Evolutionary conservation across 2,329 filamentous ascomycete genomes (phyloP).

Genomic region (Colletotrichum sp.): DNA sequence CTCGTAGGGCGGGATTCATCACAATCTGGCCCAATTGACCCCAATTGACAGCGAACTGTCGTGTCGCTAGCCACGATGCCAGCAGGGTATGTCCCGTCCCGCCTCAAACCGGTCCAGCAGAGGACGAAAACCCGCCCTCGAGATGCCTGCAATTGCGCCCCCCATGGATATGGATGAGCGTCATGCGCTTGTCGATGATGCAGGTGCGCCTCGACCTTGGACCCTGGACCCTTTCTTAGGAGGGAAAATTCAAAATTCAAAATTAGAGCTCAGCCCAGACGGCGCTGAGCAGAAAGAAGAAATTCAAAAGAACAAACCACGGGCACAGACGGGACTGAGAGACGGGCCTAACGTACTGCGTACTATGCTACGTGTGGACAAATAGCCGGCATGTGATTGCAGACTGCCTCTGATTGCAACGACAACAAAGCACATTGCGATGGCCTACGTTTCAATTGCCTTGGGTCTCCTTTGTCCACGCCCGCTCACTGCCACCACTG

Average conservation of each 20-base stretch:
- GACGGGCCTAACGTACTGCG: background rate
- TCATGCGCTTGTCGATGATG: background rate
- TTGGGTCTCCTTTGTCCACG: background rate
- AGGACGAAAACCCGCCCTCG: background rate
- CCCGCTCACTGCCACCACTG: background rate
- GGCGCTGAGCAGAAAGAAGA: background rate
- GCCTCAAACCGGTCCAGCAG: constrained; percentile 9
- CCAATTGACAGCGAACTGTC: background rate
- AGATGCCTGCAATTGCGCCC: background rate
- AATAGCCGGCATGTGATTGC: background rate
- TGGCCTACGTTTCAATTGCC: background rate
- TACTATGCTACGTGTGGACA: background rate
- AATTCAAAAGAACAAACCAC: background rate
- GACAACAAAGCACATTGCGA: background rate
- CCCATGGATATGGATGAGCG: background rate
- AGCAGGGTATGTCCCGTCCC: constrained; percentile 1
- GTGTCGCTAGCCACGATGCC: background rate
- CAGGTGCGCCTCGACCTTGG: background rate
- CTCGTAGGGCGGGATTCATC: background rate
- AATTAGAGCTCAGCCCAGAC: background rate
- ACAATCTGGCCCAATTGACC: background rate
- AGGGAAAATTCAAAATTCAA: background rate
- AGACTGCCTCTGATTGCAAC: background rate
- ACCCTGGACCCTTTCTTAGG: constrained; percentile 2
- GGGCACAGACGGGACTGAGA: background rate